Percentiles rank a stretch among this genome's conserved stretches.
Conservation (phyloP, 495 filamentous ascomycete genomes). For the Penicillium bovifimosum region DNA sequence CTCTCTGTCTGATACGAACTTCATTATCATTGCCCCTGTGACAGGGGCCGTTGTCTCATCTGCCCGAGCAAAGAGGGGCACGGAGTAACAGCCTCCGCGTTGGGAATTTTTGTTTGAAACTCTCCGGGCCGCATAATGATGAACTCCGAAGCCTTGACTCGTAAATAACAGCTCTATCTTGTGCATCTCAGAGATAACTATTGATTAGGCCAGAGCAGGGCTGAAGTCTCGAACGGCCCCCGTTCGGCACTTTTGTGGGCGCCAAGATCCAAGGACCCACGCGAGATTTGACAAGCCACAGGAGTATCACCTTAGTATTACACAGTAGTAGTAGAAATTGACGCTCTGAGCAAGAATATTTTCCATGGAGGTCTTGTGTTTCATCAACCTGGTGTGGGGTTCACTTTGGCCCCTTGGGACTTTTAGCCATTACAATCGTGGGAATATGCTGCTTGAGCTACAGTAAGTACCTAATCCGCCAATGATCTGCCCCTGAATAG, state of each 20-base stretch:
- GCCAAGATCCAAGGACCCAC: neutral
- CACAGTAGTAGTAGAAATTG: neutral
- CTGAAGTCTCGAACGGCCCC: neutral
- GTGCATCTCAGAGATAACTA: neutral
- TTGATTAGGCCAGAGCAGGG: neutral
- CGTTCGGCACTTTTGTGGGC: neutral
- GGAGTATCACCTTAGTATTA: neutral
- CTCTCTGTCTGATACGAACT: neutral
- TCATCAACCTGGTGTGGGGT: neutral
- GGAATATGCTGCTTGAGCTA: neutral
- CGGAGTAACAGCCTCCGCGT: neutral
- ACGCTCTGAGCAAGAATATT: neutral
- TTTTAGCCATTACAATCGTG: too few species aligned
- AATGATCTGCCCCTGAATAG: neutral
- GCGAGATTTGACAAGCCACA: neutral
- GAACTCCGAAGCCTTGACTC: constrained; percentile 6
- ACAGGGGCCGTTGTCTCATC: too few species aligned
- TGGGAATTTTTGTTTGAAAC: constrained; percentile 22
- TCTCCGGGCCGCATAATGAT: constrained; percentile 3
- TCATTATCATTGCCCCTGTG: neutral
- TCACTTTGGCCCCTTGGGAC: neutral
- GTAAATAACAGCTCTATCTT: neutral
- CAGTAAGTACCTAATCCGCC: neutral
- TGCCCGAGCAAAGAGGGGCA: constrained; percentile 1
- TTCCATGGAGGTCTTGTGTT: neutral